Percentiles rank a stretch among this genome's conserved stretches.
Conservation (phyloP, 768 basidiomycete genomes). For the Mycena alexandri region DNA sequence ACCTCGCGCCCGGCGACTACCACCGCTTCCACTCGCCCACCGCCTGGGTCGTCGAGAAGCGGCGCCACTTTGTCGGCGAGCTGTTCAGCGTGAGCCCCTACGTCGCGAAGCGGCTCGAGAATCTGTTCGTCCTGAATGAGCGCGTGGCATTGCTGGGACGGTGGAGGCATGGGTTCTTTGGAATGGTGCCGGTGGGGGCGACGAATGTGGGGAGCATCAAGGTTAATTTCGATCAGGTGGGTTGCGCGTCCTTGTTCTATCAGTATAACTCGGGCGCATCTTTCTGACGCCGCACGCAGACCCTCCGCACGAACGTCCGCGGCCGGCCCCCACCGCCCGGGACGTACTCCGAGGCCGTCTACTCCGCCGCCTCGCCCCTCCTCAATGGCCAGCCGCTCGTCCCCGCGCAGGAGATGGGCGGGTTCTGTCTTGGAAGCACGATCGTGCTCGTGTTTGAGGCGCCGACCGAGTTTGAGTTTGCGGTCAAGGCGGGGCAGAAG, state of each 20-base stretch:
- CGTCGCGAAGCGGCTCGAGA: constrained; percentile 91
- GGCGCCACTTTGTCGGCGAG: constrained; percentile 95
- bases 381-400: constrained; percentile 90
- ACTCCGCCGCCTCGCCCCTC: constrained; percentile 84
- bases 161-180: constrained; percentile 96
- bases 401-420: constrained; percentile 96
- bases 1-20: constrained; percentile 98
- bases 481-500: constrained; percentile 81
- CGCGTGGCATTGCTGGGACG: constrained; percentile 94
- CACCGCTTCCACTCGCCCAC: constrained; percentile 97
- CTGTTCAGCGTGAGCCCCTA: constrained; percentile 97
- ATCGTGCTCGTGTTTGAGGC: constrained; percentile 98
- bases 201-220: constrained; percentile 98
- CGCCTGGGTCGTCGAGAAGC: constrained; percentile 96
- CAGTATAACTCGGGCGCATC: constrained; percentile 20
- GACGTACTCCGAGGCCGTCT: constrained; percentile 93
- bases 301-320: constrained; percentile 90
- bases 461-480: constrained; percentile 84
- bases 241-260: constrained; percentile 9
- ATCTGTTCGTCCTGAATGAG: constrained; percentile 98
- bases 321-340: constrained; percentile 80
- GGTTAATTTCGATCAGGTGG: constrained; percentile 92
- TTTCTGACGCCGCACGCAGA: constrained; percentile 56
- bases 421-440: constrained; percentile 94
- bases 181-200: constrained; percentile 98